Evolutionary conservation across 1,284 basidiomycete genomes (phyloP).

Genomic region (Austroboletus novae-zelandiae): DNA sequence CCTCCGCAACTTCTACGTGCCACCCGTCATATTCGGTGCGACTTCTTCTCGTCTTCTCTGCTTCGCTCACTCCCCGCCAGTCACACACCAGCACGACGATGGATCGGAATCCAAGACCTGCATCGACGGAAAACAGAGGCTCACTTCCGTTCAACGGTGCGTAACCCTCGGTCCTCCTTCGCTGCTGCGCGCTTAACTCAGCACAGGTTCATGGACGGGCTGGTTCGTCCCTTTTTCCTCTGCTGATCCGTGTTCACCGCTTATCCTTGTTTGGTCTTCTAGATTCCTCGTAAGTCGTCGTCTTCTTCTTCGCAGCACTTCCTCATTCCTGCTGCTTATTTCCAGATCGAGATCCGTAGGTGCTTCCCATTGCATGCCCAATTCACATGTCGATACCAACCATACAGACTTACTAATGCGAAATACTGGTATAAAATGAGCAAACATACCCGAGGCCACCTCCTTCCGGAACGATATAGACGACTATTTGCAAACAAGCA

Average conservation of each 20-base stretch:
- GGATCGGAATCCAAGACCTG: constrained; percentile 63
- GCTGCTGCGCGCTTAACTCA: constrained; percentile 7
- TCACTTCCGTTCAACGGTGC: constrained; percentile 67
- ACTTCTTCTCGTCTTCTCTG: no score
- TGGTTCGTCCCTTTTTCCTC: constrained; percentile 40
- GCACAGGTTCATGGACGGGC: constrained; percentile 67
- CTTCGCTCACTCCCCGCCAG: constrained; percentile 11
- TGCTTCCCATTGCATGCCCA: neutral
- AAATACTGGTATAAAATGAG: constrained; percentile 51
- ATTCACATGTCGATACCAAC: neutral
- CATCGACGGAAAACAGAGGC: constrained; percentile 77
- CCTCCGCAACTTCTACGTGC: constrained; percentile 70
- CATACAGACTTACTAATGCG: constrained; percentile 35
- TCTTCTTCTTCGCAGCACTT: neutral
- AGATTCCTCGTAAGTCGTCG: constrained; percentile 55
- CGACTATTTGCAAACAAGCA: constrained; percentile 63
- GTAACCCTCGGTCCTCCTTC: constrained; percentile 13
- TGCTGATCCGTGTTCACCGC: neutral
- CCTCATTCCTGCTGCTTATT: neutral
- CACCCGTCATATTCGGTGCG: constrained; percentile 70
- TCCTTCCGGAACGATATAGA: constrained; percentile 50
- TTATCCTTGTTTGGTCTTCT: constrained; percentile 1
- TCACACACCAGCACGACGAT: constrained; percentile 44
- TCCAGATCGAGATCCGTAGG: constrained; percentile 56
- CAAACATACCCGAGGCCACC: constrained; percentile 24